Evolutionary conservation across 1,139 yeast species (phyloP), one percentile per base, ranked within the genome.

Genomic region (Debaryomycetaceae sp.): DNA sequence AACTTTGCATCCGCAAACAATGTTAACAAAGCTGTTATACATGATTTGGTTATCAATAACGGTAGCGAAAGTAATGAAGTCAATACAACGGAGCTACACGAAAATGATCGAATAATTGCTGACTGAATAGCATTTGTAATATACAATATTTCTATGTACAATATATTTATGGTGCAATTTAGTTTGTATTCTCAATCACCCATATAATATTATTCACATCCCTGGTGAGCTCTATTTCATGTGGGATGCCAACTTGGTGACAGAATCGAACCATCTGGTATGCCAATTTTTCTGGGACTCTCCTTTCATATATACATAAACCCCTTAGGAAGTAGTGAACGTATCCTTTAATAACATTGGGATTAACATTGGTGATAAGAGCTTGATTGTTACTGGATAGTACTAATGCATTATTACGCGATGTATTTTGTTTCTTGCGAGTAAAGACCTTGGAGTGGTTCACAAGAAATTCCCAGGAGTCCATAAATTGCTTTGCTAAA

Each of bases 401-500:
- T 14, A 15, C 30, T 5, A 24, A 33, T 18, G 35, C 34, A 37
- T 29, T 34, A 30, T 30, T 18, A 39, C n/a, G 29, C 30, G 5
- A 9, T n/a, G 6, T 30, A 19, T 1, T 29, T 29, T 6, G 18
- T 11, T 18, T 32, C 26, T 17, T 4, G 5, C 15, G 16, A 4
- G 37, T 39, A 29, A 54, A 45, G 7, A 55, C 33, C 1, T 37
- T 37, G 5, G 59, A 50, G 34, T 55, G 46, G n/a, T 45, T 40
- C 5, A 48, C 46, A 34, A 62, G 47, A 36, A 51, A 65, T 6
- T 53, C 60, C 70, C 74, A 68, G 37, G 70, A 56, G 13, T 71
- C 76, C 18, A 59, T 44, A 40, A 67, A 70, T 41, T 61, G 59
- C 29, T 61, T 55, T 17, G 64, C 57, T 46, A 71, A 55, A 41